Conservation (phyloP, 805 yeast genomes). For the Metschnikowia henanensis region DNA sequence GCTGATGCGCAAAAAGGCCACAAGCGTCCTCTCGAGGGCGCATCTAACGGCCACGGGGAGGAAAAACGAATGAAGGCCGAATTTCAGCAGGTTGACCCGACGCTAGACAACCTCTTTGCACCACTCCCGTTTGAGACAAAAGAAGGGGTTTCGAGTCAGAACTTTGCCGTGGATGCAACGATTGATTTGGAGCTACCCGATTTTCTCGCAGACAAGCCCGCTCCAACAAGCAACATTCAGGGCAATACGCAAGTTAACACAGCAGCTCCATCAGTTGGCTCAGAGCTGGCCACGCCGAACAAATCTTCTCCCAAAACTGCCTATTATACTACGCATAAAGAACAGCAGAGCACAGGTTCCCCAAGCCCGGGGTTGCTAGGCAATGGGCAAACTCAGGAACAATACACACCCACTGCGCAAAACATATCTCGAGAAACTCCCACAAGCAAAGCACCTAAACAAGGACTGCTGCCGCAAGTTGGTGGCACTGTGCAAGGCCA, state of each 20-base stretch:
- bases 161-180: conserved; percentile 11
- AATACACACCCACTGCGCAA: background rate
- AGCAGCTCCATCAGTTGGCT: background rate
- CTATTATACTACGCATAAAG: background rate
- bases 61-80: conserved; percentile 16
- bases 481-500: conserved; percentile 1
- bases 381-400: background rate
- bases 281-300: conserved; percentile 4
- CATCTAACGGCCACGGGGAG: conserved; percentile 3
- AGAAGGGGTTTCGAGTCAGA: conserved; percentile 6
- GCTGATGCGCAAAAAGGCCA: conserved; percentile 4
- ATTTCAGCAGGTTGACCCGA: conserved; percentile 8
- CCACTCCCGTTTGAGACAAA: conserved; percentile 21
- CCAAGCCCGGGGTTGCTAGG: conserved; percentile 3
- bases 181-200: conserved; percentile 17
- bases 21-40: conserved; percentile 15
- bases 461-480: background rate
- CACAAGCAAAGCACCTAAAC: conserved; percentile 8
- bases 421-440: conserved; percentile 5
- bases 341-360: background rate
- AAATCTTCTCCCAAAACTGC: background rate
- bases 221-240: background rate
- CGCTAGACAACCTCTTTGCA: conserved; percentile 18
- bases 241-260: background rate
- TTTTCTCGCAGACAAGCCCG: conserved; percentile 14